Conservation (phyloP, 192 early-diverging fungal species). For the Jimgerdemannia lactiflua region DNA sequence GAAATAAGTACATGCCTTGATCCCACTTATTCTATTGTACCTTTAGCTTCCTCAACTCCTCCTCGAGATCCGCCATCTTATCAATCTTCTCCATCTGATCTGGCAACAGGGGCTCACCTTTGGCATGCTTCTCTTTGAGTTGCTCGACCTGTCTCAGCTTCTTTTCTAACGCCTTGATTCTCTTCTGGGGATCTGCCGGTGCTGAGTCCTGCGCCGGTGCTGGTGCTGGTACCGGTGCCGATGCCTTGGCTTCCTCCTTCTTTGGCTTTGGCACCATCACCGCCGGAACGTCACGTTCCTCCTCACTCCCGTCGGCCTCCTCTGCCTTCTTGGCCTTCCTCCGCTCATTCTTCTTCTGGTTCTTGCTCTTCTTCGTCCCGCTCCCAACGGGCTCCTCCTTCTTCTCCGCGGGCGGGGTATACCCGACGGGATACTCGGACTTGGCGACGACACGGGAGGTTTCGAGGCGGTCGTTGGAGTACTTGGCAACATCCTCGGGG, state of each 20-base stretch:
- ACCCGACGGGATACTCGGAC: constrained; percentile 5
- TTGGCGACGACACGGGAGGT: constrained; percentile 4
- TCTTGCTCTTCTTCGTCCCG: constrained; percentile 43
- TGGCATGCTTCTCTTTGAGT: constrained; percentile 47
- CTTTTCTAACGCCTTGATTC: constrained; percentile 60
- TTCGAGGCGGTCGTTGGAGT: constrained; percentile 55
- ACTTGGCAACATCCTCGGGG: constrained; percentile 59
- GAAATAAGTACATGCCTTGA: too few species aligned
- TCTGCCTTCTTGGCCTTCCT: constrained; percentile 8
- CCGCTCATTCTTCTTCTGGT: constrained; percentile 39
- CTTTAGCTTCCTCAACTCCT: constrained; percentile 29
- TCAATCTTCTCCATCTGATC: constrained; percentile 67
- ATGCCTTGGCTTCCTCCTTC: background rate
- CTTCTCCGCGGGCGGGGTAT: constrained; percentile 7
- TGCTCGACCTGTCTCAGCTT: constrained; percentile 67
- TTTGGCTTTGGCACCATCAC: constrained; percentile 6
- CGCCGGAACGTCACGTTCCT: constrained; percentile 2
- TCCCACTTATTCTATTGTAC: background rate
- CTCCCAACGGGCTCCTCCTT: background rate
- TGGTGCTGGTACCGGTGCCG: background rate
- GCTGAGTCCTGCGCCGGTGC: constrained; percentile 1
- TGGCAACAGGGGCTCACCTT: constrained; percentile 40
- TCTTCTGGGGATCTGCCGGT: constrained; percentile 38
- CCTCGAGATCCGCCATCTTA: constrained; percentile 39
- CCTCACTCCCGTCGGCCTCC: background rate